Conservation (phyloP, 331 rosid genomes). For the Acacia concinna region DNA sequence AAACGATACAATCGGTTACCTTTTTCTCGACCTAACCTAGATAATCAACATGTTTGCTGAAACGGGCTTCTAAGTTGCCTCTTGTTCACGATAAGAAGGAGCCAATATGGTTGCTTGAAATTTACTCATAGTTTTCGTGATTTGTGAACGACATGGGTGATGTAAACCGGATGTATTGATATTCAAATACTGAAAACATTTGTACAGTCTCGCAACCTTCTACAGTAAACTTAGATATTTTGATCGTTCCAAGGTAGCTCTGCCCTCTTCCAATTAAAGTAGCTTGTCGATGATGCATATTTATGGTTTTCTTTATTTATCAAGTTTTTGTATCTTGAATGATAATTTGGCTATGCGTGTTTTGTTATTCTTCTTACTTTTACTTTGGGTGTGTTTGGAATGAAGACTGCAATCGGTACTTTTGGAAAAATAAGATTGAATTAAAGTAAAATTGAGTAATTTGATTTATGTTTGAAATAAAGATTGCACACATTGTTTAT, state of each 20-base stretch:
- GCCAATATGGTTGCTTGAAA: neutral
- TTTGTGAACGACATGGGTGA: neutral
- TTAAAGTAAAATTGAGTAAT: too few species aligned
- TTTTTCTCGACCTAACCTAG: neutral
- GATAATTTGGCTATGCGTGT: neutral
- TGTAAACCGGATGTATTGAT: slow-evolving; percentile 1
- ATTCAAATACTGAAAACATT: neutral
- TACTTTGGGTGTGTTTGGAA: too few species aligned
- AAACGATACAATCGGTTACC: slow-evolving; percentile 5
- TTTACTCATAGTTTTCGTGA: neutral
- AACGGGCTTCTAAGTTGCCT: neutral
- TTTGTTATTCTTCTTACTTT: neutral
- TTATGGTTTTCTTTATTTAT: neutral
- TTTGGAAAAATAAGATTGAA: too few species aligned
- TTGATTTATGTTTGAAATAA: too few species aligned
- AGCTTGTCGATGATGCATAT: neutral
- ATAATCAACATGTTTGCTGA: neutral
- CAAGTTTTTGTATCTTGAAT: neutral
- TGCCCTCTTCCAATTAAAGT: neutral
- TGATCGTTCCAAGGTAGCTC: neutral
- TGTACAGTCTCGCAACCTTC: neutral
- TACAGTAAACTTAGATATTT: neutral
- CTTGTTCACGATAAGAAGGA: neutral
- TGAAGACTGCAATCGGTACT: too few species aligned
- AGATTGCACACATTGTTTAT: too few species aligned